Evolutionary conservation across 139 green algal species (phyloP), one percentile per base, ranked within the genome.

Genomic region (Chlamydomonas incerta): DNA sequence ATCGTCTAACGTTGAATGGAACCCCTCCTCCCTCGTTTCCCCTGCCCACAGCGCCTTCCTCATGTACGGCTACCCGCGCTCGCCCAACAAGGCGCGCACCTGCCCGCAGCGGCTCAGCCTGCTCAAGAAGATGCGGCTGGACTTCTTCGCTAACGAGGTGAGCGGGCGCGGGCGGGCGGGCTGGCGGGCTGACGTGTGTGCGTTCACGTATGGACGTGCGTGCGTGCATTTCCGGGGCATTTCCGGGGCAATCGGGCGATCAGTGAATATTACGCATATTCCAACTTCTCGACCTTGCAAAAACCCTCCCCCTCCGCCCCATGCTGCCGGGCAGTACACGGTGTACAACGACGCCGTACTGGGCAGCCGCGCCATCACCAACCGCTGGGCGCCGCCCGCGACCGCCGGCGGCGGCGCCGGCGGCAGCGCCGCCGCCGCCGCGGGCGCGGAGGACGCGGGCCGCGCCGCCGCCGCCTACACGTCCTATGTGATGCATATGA

Each of bases 111-210:
- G 77, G 29, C 41, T 66, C 33, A 24, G 31, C 9, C 0, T 34
- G 4, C 63, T 83, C 14, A 26, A 15, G 0, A 74, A 74, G 46
- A n/a, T 26, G 18, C 50, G 33, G 1, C 50, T 31, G 62, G 47
- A 83, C 77, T 83, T 83, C 41, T 83, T 83, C 47, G 77, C 77
- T 3, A 83, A 83, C 41, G 77, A 83, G 77, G 77, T 83, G 55
- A 20, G 33, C 33, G 18, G 23, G 66, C 2, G 15, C 31, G 31
- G 66, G 21, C 3, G 66, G 3, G 20, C n/a, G n/a, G n/a, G n/a
- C n/a, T n/a, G n/a, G n/a, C n/a, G n/a, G n/a, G 8, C 1, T 13
- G 26, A 72, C 2, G 10, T 4, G 14, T 24, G 26, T 15, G 63
- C 3, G 15, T n/a, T n/a, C n/a, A n/a, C n/a, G n/a, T n/a, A n/a